phyloP scores from a whole-genome alignment of 345 rosid species.

The Sonneratia caseolaris region DNA sequence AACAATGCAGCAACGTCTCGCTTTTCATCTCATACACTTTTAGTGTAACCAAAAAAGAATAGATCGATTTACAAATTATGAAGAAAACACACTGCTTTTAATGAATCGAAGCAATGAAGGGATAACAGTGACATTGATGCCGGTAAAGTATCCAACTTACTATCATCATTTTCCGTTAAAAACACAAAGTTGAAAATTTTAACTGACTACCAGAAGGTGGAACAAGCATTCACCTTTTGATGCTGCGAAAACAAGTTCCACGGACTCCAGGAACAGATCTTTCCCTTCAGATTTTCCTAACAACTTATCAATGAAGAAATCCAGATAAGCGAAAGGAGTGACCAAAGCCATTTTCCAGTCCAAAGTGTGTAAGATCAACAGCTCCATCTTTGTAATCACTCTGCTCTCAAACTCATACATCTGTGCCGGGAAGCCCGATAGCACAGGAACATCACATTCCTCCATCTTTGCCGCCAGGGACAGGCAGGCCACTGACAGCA shows the following conservation, averaged over 20 bases:
- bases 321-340: slow-evolving; percentile 70
- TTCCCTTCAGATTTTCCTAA: slow-evolving; percentile 20
- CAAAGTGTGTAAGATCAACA: slow-evolving; percentile 53
- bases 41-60: neutral
- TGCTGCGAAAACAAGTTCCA: slow-evolving; percentile 36
- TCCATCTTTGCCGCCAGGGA: slow-evolving; percentile 86
- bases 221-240: slow-evolving; percentile 36
- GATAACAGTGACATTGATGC: neutral
- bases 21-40: neutral
- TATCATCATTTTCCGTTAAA: neutral
- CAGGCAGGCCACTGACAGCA: slow-evolving; percentile 67
- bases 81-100: neutral
- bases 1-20: slow-evolving; percentile 2
- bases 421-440: slow-evolving; percentile 42
- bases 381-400: slow-evolving; percentile 58
- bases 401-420: slow-evolving; percentile 39
- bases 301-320: slow-evolving; percentile 41
- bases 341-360: slow-evolving; percentile 62
- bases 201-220: neutral
- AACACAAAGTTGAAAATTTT: neutral
- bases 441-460: slow-evolving; percentile 48
- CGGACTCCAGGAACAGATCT: slow-evolving; percentile 31
- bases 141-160: neutral
- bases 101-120: neutral
- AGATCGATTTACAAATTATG: neutral